phyloP scores from a whole-genome alignment of 345 rosid genomes.

The Draba incana region DNA sequence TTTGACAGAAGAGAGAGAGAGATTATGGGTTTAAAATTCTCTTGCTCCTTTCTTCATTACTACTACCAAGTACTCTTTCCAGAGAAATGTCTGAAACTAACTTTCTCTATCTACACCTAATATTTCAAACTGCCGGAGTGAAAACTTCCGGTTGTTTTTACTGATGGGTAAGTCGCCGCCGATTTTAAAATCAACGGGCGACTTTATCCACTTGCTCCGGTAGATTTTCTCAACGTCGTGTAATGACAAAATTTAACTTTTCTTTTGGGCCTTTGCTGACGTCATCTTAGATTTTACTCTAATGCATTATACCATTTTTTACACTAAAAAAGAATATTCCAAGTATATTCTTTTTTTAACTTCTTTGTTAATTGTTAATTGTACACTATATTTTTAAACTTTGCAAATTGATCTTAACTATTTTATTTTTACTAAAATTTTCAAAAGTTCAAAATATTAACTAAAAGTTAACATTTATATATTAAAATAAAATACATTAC shows the following conservation, averaged over 20 bases:
- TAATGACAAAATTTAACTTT: slow-evolving; percentile 37
- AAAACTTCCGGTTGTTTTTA: neutral
- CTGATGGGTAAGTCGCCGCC: slow-evolving; percentile 1
- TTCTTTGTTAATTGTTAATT: no score
- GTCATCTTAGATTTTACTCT: neutral
- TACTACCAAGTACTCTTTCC: slow-evolving; percentile 35
- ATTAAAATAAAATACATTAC: no score
- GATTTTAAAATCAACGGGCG: neutral
- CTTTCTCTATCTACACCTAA: slow-evolving; percentile 1
- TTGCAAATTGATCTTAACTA: no score
- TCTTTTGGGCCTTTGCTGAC: slow-evolving; percentile 21
- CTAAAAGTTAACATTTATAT: no score
- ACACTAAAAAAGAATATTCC: no score
- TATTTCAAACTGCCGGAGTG: neutral
- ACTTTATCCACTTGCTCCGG: slow-evolving; percentile 9
- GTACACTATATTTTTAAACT: no score
- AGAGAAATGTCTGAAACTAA: slow-evolving; percentile 12
- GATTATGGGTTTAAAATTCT: slow-evolving; percentile 43
- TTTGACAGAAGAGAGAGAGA: slow-evolving; percentile 37
- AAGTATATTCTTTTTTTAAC: no score
- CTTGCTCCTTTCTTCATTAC: slow-evolving; percentile 43
- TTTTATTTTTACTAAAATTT: no score
- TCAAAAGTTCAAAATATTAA: no score
- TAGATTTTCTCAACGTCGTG: slow-evolving; percentile 5
- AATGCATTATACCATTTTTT: no score